Evolutionary conservation across 208 protist genomes (phyloP), one percentile per base, ranked within the genome.

Genomic region (Angomonas deanei): DNA sequence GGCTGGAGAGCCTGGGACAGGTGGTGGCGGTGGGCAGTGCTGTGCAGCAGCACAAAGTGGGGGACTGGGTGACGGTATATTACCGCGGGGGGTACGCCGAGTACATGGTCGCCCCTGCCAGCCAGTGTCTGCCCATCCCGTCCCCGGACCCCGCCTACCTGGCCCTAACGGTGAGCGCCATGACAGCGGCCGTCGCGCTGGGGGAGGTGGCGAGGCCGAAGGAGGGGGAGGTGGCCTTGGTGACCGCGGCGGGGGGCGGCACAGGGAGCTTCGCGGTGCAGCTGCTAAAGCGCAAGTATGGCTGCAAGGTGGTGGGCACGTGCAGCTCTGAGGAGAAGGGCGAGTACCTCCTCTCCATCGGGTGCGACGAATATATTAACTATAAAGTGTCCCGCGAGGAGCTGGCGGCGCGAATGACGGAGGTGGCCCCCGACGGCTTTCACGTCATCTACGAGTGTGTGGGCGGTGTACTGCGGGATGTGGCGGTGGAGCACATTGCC

Each of bases 181-280:
- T 76, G 3, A 81, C 77, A 1, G 80, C 76, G 1, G 64, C 74
- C 0, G 64, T 76, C 21, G 31, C 70, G 13, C 42, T 87, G 13
- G 71, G 71, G 15, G 71, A 84, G 36, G 32, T 70, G 19, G 75
- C 49, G 19, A 38, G 57, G 11, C 67, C 72, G 0, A 60, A 72
- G 36, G 54, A 76, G 54, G 71, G 68, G 52, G 74, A 88, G 31
- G 52, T 58, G n/a, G 75, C 74, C 15, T 69, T 87, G 13, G 76
- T 84, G 39, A 80, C 73, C 0, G 84, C 81, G 11, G 86, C 80
- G 2, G 81, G 77, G 21, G 86, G 80, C 31, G 80, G 78, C 55
- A 87, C 79, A 2, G 79, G 83, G 23, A 64, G 47, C 23, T 75
- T 84, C 28, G 75, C 77, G 5, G 80, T 87, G 46, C 82, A 93